A percentile compares a stretch with the other conserved stretches of the same genome.
Conservation (phyloP, 257 asterid species). For the Fraxinus americana region DNA sequence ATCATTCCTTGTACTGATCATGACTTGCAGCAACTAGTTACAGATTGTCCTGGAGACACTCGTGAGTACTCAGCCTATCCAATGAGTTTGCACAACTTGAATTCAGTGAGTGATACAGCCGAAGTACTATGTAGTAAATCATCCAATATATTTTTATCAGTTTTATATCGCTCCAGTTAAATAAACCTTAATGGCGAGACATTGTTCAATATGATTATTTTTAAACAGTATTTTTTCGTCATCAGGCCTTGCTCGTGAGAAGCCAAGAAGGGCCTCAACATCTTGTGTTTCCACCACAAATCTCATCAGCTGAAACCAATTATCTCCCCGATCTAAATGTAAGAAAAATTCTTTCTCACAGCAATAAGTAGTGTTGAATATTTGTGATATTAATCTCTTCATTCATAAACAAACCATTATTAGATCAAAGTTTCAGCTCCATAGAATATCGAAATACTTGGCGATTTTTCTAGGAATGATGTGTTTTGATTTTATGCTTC, state of each 20-base stretch:
- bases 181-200: not conserved
- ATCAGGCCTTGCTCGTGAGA: constrained; percentile 14
- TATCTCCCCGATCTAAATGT: constrained; percentile 26
- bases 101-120: constrained; percentile 23
- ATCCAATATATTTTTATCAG: not conserved
- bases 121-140: not conserved
- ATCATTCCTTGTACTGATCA: not conserved
- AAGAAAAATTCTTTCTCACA: not conserved
- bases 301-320: not conserved
- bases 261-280: constrained; percentile 20
- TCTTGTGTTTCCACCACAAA: constrained; percentile 5
- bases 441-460: not conserved
- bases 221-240: not conserved
- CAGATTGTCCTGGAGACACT: not conserved
- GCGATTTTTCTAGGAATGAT: too few species aligned
- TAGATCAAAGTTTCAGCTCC: not conserved
- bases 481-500: too few species aligned
- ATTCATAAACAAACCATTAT: too few species aligned
- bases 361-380: not conserved
- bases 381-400: not conserved
- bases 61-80: constrained; percentile 16
- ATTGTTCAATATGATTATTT: not conserved
- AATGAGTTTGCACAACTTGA: constrained; percentile 18
- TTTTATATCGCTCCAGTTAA: not conserved
- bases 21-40: not conserved